phyloP scores from a whole-genome alignment of 257 asterid species.

The Forsythia suspensa region DNA sequence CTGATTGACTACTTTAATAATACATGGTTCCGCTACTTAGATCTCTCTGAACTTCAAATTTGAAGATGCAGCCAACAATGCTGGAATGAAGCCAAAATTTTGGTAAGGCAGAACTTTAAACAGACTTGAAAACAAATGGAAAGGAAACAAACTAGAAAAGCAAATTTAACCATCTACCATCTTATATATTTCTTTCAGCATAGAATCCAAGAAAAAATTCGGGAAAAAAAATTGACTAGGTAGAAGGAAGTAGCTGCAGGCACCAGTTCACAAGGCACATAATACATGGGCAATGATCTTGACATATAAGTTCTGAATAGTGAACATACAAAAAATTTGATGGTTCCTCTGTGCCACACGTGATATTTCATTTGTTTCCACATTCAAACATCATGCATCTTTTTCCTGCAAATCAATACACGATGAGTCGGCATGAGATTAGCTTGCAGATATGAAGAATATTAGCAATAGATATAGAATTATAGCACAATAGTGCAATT shows the following conservation, averaged over 20 bases:
- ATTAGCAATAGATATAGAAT: background rate
- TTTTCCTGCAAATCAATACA: constrained; percentile 34
- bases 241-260: constrained; percentile 16
- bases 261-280: constrained; percentile 24
- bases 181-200: constrained; percentile 27
- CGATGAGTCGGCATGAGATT: constrained; percentile 10
- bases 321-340: constrained; percentile 23
- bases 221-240: background rate
- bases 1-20: background rate
- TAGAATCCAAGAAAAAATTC: background rate
- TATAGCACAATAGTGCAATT: background rate
- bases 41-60: background rate
- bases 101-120: background rate
- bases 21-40: background rate
- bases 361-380: constrained; percentile 5
- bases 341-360: constrained; percentile 18
- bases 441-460: background rate
- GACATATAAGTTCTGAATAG: constrained; percentile 16
- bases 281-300: constrained; percentile 18
- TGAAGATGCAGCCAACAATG: background rate
- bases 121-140: background rate
- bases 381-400: constrained; percentile 24
- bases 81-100: background rate
- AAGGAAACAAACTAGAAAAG: background rate
- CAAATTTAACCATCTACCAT: background rate